Percentiles rank a stretch among this genome's conserved stretches.
phyloP scores from a whole-genome alignment of 192 early-diverging fungal species.

The Coemansia sp. region DNA sequence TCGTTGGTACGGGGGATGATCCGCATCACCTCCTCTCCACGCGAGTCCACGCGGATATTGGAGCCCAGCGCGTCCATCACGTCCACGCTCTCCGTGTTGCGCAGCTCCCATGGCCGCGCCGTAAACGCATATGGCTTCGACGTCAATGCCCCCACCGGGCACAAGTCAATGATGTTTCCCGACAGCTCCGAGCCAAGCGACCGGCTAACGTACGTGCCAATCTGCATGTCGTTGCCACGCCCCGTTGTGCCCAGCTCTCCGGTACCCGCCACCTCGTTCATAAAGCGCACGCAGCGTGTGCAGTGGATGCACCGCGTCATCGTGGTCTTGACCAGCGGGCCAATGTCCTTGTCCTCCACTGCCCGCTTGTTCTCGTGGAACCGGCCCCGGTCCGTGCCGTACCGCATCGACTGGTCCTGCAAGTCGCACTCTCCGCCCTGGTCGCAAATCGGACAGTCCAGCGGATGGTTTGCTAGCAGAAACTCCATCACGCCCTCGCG shows the following conservation, averaged over 20 bases:
- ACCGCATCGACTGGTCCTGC: constrained; percentile 97
- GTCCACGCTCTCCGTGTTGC: constrained; percentile 93
- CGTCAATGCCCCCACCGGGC: constrained; percentile 96
- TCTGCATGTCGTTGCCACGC: constrained; percentile 97
- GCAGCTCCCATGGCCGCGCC: constrained; percentile 95
- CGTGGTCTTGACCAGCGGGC: constrained; percentile 91
- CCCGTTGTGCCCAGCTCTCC: constrained; percentile 93
- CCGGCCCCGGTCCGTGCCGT: constrained; percentile 90
- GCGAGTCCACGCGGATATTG: constrained; percentile 94
- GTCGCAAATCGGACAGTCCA: constrained; percentile 98
- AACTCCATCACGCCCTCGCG: constrained; percentile 94
- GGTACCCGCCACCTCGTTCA: constrained; percentile 96
- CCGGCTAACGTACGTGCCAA: constrained; percentile 92
- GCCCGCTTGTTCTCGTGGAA: constrained; percentile 93
- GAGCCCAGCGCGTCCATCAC: constrained; percentile 92
- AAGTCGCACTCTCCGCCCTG: constrained; percentile 99
- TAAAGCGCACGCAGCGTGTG: constrained; percentile 97
- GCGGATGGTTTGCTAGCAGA: constrained; percentile 93
- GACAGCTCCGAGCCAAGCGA: constrained; percentile 92
- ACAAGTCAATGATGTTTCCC: constrained; percentile 96
- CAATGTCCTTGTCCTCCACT: constrained; percentile 95
- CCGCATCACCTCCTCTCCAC: constrained; percentile 95
- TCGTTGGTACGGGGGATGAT: constrained; percentile 94
- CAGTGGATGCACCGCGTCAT: constrained; percentile 99
- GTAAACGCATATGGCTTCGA: constrained; percentile 95